Evolutionary conservation across 202 grass and related monocot genomes (phyloP).

Genomic region (Brachypodium distachyon): DNA sequence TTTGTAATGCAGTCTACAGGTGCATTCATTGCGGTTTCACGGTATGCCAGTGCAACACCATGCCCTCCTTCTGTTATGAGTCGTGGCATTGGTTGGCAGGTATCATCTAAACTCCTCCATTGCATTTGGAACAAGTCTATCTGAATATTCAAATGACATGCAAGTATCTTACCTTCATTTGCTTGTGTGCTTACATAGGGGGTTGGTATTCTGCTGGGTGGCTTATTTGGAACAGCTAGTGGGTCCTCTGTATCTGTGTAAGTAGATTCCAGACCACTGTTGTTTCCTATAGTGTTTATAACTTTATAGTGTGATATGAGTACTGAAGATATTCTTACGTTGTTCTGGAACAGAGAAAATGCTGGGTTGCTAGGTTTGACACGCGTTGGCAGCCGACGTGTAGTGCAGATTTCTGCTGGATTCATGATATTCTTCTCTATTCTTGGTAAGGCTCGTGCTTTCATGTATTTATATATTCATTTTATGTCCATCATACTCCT

Average conservation of each 20-base stretch:
- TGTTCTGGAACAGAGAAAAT: conserved; percentile 64
- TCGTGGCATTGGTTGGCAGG: conserved; percentile 98
- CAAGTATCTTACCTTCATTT: neutral
- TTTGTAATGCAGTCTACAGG: conserved; percentile 69
- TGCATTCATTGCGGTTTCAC: conserved; percentile 76
- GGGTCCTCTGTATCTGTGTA: conserved; percentile 77
- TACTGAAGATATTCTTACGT: neutral
- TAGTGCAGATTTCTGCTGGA: conserved; percentile 77
- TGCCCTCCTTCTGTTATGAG: conserved; percentile 85
- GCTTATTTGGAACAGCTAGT: conserved; percentile 67
- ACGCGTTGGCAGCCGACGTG: conserved; percentile 70
- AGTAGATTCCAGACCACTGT: conserved; percentile 6
- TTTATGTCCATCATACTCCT: neutral
- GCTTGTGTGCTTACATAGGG: conserved; percentile 32
- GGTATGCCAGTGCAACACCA: conserved; percentile 84
- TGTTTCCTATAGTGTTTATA: neutral
- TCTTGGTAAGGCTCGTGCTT: conserved; percentile 45
- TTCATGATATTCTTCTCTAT: conserved; percentile 95
- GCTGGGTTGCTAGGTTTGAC: conserved; percentile 76
- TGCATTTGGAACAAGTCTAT: neutral
- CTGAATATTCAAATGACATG: neutral
- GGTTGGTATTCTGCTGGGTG: conserved; percentile 62
- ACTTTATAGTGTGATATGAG: neutral
- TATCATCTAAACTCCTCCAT: conserved; percentile 3
- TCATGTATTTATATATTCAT: conserved; percentile 1